Conservation (phyloP, 257 asterid genomes). For the Solanum lignicaule region DNA sequence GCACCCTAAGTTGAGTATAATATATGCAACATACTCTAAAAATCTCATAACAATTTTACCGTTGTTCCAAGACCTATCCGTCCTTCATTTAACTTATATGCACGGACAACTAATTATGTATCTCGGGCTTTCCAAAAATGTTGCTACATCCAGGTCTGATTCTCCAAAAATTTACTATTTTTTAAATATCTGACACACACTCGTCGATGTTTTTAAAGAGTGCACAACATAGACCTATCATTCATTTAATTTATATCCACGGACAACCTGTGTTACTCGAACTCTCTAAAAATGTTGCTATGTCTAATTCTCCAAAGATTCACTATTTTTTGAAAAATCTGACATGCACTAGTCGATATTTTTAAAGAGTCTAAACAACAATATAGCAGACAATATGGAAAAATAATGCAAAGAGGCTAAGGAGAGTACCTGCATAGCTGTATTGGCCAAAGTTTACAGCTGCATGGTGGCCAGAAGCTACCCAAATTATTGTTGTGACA, state of each 20-base stretch:
- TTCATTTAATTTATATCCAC: background rate
- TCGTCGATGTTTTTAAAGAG: background rate
- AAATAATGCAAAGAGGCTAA: background rate
- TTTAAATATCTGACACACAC: background rate
- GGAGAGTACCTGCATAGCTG: constrained; percentile 25
- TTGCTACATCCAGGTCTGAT: background rate
- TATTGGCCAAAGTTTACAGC: constrained; percentile 82
- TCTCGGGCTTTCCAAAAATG: background rate
- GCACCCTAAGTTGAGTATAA: background rate
- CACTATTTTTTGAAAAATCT: background rate
- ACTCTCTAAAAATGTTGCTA: background rate
- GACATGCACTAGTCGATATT: background rate
- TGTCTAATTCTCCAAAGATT: background rate
- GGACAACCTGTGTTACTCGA: background rate
- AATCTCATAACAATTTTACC: background rate
- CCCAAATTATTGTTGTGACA: constrained; percentile 62
- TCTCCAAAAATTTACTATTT: background rate
- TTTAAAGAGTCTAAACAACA: background rate
- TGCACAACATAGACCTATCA: background rate
- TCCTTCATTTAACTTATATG: background rate
- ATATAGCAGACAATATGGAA: background rate
- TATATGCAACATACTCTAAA: background rate
- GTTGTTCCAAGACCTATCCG: background rate
- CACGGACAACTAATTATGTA: background rate
- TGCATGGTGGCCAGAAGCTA: constrained; percentile 68